These are phyloP conservation scores for Rhodotorula babjevae DNA, from an alignment of 768 basidiomycete genomes.

Conservation along the genomic window DNA sequence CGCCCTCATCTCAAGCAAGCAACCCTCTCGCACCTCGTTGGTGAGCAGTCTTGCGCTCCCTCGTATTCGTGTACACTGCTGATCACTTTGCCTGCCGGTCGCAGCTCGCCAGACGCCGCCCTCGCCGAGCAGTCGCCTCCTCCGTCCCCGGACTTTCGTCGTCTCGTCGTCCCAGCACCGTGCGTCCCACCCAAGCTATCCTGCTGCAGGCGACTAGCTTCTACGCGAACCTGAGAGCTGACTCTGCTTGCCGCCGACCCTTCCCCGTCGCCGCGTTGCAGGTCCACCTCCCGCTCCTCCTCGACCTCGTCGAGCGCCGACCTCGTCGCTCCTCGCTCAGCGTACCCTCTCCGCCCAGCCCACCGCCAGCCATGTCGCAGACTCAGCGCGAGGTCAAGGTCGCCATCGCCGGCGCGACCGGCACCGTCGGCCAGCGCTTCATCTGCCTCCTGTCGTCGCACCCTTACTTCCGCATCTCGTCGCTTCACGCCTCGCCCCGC, in stretches of 20 bases:
- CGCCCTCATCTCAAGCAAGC: no score
- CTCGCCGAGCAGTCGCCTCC: not conserved
- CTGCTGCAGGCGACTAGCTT: no score
- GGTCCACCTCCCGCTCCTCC: no score
- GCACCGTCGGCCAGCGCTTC: slow-evolving; percentile 52
- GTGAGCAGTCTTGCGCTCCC: not conserved
- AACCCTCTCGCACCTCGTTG: not conserved
- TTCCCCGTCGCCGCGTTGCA: no score
- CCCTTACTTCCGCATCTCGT: slow-evolving; percentile 82
- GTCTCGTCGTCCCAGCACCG: not conserved
- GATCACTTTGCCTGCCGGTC: not conserved
- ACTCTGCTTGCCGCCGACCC: no score
- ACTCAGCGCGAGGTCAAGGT: slow-evolving; percentile 49
- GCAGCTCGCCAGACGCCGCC: not conserved
- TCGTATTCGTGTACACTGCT: rapidly evolving
- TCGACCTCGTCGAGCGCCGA: not conserved
- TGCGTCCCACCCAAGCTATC: not conserved
- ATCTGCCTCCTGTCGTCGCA: slow-evolving; percentile 79
- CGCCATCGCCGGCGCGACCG: slow-evolving; percentile 80
- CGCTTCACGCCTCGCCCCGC: slow-evolving; percentile 79
- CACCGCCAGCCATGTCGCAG: slow-evolving; percentile 4
- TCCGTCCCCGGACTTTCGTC: not conserved
- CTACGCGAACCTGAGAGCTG: no score
- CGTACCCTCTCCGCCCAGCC: not conserved
- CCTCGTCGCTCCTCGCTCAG: no score